Evolutionary conservation across 805 yeast species (phyloP), one percentile per base, ranked within the genome.

Genomic region (Candida easanensis): DNA sequence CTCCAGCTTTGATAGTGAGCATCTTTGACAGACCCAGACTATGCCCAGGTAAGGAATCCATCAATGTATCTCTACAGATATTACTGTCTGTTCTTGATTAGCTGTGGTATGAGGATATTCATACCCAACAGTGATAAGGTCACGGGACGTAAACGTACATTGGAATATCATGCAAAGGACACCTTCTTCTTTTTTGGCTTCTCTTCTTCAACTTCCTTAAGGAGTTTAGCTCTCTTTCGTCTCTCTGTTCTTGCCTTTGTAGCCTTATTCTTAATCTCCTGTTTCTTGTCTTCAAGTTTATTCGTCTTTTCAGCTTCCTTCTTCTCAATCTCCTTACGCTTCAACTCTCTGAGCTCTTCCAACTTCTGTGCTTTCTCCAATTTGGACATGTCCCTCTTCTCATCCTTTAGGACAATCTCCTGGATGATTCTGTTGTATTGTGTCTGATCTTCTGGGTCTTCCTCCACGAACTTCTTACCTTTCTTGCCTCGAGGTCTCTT

Each of bases 341-440:
- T 88, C 51, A 88, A 70, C 34, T 88, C 96, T 58, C 99, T 76
- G 46, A 91, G 78, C 54, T 87, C 95, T 64, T 91, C 97, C 37
- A 93, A 71, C 64, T 95, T 82, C 59, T 87, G 79, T 0, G 96
- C 82, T 60, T 87, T 88, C 60, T 91, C 99, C 44, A 93, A 70
- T 65, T 89, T 93, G 53, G 96, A 84, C 58, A 90, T 96, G 54
- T 84, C 82, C 8, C 79, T 76, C 33, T 77, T 74, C 49, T 91
- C 97, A 51, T 81, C 74, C 48, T 82, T 78, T 59, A 89, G 95
- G 55, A 88, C 89, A 42, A 93, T 88, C 25, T 84, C 79, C 51
- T 81, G 83, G 40, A 90, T 79, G 46, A 91, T 71, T 63, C 95
- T 74, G 50, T 76, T 77, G 66, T 88, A 58, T 25, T 77, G 73